Conservation (phyloP, 148 eudicot genomes). For the Rhododendron simsii region DNA sequence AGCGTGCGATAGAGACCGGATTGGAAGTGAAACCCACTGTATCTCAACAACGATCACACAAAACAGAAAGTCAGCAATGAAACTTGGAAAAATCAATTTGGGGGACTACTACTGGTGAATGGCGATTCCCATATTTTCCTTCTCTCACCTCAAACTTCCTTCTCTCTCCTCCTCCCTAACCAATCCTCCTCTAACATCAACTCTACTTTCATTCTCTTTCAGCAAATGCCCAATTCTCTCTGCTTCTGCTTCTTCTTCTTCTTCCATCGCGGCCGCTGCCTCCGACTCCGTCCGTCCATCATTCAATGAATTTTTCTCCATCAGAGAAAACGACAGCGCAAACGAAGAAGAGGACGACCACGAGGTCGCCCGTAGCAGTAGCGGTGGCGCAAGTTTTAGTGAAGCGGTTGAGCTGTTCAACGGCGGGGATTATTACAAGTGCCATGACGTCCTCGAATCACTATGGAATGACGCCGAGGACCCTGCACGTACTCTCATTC, state of each 20-base stretch:
- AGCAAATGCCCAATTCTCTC: not conserved
- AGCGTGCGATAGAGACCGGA: too few relatives aligned
- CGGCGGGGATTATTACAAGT: slow-evolving; percentile 59
- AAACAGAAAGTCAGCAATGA: too few relatives aligned
- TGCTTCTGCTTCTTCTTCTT: not conserved
- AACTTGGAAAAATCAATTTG: too few relatives aligned
- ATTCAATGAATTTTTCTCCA: slow-evolving; percentile 17
- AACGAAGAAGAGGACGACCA: slow-evolving; percentile 19
- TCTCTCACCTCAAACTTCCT: not conserved
- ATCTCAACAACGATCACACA: too few relatives aligned
- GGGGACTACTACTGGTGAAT: not conserved
- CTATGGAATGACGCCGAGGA: slow-evolving; percentile 66
- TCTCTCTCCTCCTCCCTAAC: not conserved
- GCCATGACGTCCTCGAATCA: slow-evolving; percentile 71
- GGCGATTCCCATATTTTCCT: not conserved
- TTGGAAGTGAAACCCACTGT: too few relatives aligned
- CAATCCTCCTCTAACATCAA: not conserved
- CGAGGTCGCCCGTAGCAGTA: not conserved
- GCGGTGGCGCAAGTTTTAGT: slow-evolving; percentile 26
- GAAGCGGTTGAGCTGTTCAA: slow-evolving; percentile 73
- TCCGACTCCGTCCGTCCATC: slow-evolving; percentile 2
- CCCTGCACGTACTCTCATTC: slow-evolving; percentile 61
- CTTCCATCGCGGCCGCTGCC: not conserved
- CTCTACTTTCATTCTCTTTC: not conserved
- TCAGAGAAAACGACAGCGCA: not conserved